Evolutionary conservation across 371 early-diverging fungal genomes (phyloP), one percentile per base, ranked within the genome.

Genomic region (Amoeboradix gromovi): DNA sequence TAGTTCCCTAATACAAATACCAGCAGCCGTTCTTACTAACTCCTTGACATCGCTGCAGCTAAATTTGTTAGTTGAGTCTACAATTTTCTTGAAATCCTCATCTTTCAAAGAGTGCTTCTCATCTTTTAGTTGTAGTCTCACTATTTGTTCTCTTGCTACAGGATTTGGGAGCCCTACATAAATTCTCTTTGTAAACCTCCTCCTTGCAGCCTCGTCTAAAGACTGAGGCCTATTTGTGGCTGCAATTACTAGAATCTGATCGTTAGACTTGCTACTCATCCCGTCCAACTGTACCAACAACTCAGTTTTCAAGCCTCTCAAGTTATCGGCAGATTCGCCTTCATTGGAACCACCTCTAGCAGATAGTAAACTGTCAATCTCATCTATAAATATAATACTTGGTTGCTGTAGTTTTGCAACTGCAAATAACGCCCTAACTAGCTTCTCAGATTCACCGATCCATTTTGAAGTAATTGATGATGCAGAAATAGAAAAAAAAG

Each of bases 361-460:
- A 1, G 89, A 85, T 72, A 94, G 73, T n/a, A 94, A 78, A 22
- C 90, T 89, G 75, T 95, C 96, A 71, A 95, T 89, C 77, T 84
- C 85, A 70, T 85, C 91, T 67, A 90, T 81, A 74, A 95, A 94
- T 5, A 93, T 87, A 0, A 94, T 91, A 0, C 86, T 80, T 17
- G 94, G 94, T 74, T 89, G 87, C 71, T 85, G 80, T 66, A 83
- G 83, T 29, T 92, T 74, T 0, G 95, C 94, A 0, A 92, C 85
- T 0, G 89, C 87, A 80, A 95, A 95, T 66, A 95, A 74, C 22
- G 91, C 89, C 0, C 92, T 82, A 0, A 87, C 92, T 89, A 94
- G 87, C 76, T 92, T 92, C 71, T 94, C 96, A 31, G 92, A 91
- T 73, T 95, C 94, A 29, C 95, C 95, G 17, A 92, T 84, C 91